Evolutionary conservation across 2,329 filamentous ascomycete species (phyloP).

Genomic region (Talaromyces sp.): DNA sequence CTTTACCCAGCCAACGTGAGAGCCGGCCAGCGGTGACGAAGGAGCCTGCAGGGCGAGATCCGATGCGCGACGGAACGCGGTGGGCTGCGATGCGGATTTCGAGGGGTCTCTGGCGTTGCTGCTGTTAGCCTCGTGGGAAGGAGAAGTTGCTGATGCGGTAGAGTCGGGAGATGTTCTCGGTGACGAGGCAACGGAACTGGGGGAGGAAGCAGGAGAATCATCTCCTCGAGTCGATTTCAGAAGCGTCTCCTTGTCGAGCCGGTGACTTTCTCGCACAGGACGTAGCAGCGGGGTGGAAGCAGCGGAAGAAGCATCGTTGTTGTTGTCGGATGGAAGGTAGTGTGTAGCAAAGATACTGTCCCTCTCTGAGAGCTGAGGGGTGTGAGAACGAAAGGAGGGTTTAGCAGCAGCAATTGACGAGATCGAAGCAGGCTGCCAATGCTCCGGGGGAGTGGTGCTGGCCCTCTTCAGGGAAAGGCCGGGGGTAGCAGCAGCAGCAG

Average conservation of each 20-base stretch:
- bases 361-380: constrained; percentile 54
- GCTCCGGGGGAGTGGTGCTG: constrained; percentile 7
- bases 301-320: constrained; percentile 32
- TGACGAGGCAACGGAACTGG: constrained; percentile 14
- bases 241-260: constrained; percentile 14
- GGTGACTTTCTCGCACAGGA: constrained; percentile 22
- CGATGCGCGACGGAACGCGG: constrained; percentile 15
- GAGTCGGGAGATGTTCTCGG: background rate
- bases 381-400: constrained; percentile 20
- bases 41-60: constrained; percentile 19
- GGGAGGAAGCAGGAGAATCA: constrained; percentile 21
- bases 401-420: constrained; percentile 1
- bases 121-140: constrained; percentile 18
- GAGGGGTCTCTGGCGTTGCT: constrained; percentile 15
- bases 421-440: constrained; percentile 7
- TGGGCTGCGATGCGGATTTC: constrained; percentile 12
- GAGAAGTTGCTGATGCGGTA: constrained; percentile 2
- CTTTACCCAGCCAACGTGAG: constrained; percentile 19
- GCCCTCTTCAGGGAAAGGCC: constrained; percentile 11
- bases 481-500: constrained; percentile 4
- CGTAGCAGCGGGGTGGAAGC: constrained; percentile 30
- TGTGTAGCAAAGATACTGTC: constrained; percentile 61
- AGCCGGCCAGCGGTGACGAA: constrained; percentile 22
- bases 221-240: constrained; percentile 23
- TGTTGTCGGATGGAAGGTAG: constrained; percentile 47